A percentile compares a stretch with the other conserved stretches of the same genome.
Evolutionary conservation across 805 yeast species (phyloP).

Genomic region (Schwanniomyces pseudopolymorphus): DNA sequence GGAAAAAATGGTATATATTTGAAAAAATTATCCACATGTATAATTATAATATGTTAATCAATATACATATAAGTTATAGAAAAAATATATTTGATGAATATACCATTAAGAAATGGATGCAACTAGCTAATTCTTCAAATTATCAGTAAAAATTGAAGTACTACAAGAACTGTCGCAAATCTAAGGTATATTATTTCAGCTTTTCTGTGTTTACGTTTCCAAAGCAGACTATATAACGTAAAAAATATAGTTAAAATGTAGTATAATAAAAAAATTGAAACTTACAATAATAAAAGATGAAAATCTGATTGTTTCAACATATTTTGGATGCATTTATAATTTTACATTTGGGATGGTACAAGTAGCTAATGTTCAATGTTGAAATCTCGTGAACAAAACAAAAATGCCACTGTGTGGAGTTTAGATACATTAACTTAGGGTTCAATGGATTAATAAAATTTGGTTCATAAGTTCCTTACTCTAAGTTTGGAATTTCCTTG

Average conservation of each 20-base stretch:
- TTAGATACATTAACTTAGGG: neutral
- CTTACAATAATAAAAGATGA: neutral
- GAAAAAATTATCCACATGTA: no score
- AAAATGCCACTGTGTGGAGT: neutral
- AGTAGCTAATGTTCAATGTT: neutral
- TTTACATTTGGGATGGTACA: neutral
- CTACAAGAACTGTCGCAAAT: neutral
- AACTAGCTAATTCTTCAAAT: no score
- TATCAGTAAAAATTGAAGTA: no score
- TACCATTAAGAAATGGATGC: no score
- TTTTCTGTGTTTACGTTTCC: neutral
- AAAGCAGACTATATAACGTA: constrained; percentile 1
- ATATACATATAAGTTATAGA: no score
- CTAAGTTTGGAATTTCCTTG: constrained; percentile 70
- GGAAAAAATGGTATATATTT: no score
- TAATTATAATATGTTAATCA: no score
- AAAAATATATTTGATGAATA: no score
- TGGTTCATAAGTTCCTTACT: constrained; percentile 5
- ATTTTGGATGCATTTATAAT: neutral
- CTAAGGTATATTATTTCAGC: neutral
- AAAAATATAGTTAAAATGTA: neutral
- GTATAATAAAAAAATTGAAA: neutral
- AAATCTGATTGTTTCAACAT: neutral
- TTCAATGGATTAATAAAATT: neutral
- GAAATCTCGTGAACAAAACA: neutral